Conservation (phyloP, 2,329 filamentous ascomycete species). For the Meredithiella fracta region DNA sequence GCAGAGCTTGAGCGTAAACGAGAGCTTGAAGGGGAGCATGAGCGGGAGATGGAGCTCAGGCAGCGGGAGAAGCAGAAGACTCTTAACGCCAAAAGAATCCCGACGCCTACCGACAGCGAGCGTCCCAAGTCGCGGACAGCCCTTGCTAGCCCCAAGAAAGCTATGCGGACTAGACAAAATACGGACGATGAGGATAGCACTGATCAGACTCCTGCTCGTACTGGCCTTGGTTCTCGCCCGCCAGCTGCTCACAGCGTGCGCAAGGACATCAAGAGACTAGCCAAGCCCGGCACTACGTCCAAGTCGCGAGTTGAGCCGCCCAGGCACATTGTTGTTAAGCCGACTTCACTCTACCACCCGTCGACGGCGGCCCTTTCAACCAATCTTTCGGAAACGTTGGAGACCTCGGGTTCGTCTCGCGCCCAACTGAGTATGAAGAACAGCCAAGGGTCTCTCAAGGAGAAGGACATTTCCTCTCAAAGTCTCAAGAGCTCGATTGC, state of each 20-base stretch:
- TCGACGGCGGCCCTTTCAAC: constrained; percentile 41
- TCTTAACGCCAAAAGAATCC: background rate
- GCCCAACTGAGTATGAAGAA: constrained; percentile 43
- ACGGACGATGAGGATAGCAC: constrained; percentile 30
- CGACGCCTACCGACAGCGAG: constrained; percentile 2
- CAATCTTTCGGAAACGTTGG: constrained; percentile 39
- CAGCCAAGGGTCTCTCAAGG: constrained; percentile 49
- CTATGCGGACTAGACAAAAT: constrained; percentile 31
- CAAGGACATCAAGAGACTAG: constrained; percentile 40
- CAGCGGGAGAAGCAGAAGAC: constrained; percentile 6
- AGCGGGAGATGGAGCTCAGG: background rate
- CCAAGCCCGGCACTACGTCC: constrained; percentile 45
- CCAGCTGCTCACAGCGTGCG: constrained; percentile 9
- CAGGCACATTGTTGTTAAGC: constrained; percentile 57
- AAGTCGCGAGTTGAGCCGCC: constrained; percentile 49
- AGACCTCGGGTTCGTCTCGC: constrained; percentile 21
- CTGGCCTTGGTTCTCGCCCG: constrained; percentile 22
- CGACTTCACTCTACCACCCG: constrained; percentile 44
- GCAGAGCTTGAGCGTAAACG: constrained; percentile 3
- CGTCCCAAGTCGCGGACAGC: constrained; percentile 11
- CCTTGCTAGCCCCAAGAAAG: constrained; percentile 11
- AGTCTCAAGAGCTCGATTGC: constrained; percentile 47
- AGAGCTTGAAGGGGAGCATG: constrained; percentile 6
- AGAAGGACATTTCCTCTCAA: constrained; percentile 31
- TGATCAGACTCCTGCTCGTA: constrained; percentile 42